Conservation (phyloP, 1,284 basidiomycete species). For the Leccinum solheimii region DNA sequence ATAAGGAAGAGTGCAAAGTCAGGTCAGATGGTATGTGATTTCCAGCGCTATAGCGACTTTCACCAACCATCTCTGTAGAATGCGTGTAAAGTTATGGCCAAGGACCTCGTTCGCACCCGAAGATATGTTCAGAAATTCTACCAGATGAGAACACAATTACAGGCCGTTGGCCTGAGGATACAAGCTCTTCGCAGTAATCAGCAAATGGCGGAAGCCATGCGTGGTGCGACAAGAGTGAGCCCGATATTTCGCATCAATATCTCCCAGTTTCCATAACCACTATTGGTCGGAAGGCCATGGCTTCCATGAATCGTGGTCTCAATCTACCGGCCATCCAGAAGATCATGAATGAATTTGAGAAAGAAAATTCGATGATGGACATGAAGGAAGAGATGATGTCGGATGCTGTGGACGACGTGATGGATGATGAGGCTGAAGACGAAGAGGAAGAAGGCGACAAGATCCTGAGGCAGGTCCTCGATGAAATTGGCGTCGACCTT, state of each 20-base stretch:
- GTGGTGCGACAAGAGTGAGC: slow-evolving; percentile 90
- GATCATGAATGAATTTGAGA: slow-evolving; percentile 98
- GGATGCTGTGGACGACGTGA: slow-evolving; percentile 96
- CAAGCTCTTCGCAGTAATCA: slow-evolving; percentile 97
- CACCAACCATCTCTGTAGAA: slow-evolving; percentile 55
- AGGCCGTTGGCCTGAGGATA: slow-evolving; percentile 94
- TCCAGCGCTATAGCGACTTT: slow-evolving; percentile 5
- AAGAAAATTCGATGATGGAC: slow-evolving; percentile 97
- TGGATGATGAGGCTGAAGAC: slow-evolving; percentile 92
- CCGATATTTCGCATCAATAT: slow-evolving; percentile 5
- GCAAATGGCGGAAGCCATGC: slow-evolving; percentile 99
- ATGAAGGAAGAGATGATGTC: slow-evolving; percentile 99
- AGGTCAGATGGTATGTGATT: slow-evolving; percentile 83
- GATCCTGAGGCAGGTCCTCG: slow-evolving; percentile 94
- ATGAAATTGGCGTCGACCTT: slow-evolving; percentile 94
- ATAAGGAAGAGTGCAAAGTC: slow-evolving; percentile 97
- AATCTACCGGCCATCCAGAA: slow-evolving; percentile 94
- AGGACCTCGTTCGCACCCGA: slow-evolving; percentile 94
- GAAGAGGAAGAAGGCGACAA: slow-evolving; percentile 97
- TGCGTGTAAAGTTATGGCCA: slow-evolving; percentile 99
- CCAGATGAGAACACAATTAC: slow-evolving; percentile 97
- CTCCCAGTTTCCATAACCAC: slow-evolving; percentile 1
- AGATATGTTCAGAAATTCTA: slow-evolving; percentile 98
- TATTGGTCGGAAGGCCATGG: slow-evolving; percentile 78
- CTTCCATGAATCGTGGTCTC: slow-evolving; percentile 93